Percentiles rank a stretch among this genome's conserved stretches.
Evolutionary conservation across 2,329 filamentous ascomycete genomes (phyloP).

Genomic region (Colletotrichum noveboracense): DNA sequence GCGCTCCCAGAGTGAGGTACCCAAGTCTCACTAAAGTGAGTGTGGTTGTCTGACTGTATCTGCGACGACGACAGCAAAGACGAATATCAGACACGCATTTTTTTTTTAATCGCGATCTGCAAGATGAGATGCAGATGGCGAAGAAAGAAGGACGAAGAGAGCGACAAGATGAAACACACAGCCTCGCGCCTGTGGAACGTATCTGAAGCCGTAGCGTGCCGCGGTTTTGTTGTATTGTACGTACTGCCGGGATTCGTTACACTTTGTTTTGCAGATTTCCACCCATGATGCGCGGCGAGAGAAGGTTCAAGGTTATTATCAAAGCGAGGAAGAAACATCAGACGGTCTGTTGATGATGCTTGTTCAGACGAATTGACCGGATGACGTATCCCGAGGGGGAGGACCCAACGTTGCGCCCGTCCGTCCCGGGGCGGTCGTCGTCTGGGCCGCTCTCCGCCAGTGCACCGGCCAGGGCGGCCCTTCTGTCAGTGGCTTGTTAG

Average conservation of each 20-base stretch:
- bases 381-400: neutral
- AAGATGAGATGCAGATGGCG: neutral
- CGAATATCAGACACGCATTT: neutral
- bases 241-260: neutral
- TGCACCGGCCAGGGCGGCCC: neutral
- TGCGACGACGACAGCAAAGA: neutral
- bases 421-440: neutral
- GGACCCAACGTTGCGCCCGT: neutral
- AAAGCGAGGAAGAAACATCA: neutral
- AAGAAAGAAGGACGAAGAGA: neutral
- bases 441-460: neutral
- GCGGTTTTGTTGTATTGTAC: neutral
- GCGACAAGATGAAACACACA: conserved; percentile 6
- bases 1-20: neutral
- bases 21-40: too few species aligned
- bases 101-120: neutral
- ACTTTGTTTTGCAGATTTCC: neutral
- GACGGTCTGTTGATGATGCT: neutral
- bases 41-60: neutral
- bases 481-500: neutral
- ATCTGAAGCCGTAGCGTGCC: conserved; percentile 5
- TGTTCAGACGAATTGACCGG: conserved; percentile 5
- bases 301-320: neutral
- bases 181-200: conserved; percentile 10
- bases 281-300: neutral